Evolutionary conservation across 169 alveolate species (phyloP).

Genomic region (Plasmodium inui): DNA sequence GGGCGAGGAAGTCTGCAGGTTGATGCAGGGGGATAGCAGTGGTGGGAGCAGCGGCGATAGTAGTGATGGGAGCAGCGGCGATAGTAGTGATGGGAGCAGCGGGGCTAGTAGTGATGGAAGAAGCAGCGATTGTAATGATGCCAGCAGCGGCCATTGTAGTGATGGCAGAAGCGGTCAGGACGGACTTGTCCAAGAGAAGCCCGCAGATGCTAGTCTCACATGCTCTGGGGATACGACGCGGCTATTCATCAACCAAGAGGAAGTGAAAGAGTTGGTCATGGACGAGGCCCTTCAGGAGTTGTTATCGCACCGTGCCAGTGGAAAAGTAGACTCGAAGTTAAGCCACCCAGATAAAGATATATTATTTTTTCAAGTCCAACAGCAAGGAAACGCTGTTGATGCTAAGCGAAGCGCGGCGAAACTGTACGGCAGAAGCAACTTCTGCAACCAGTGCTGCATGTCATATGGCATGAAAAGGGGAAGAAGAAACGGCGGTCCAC

Average conservation of each 20-base stretch:
- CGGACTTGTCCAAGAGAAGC: not conserved
- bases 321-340: not conserved
- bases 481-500: not conserved
- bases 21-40: not conserved
- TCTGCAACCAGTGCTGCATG: constrained; percentile 40
- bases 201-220: not conserved
- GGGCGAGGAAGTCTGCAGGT: constrained; percentile 10
- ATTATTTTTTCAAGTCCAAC: constrained; percentile 42
- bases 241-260: not conserved
- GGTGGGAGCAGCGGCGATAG: not conserved
- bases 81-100: not conserved
- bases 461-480: constrained; percentile 21
- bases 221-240: not conserved
- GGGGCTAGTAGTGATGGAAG: not conserved
- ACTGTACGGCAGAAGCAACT: constrained; percentile 47
- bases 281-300: constrained; percentile 10
- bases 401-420: not conserved
- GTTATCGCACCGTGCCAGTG: not conserved
- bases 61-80: not conserved
- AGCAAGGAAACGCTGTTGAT: not conserved
- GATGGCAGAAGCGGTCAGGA: not conserved
- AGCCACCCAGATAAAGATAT: not conserved
- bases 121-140: not conserved
- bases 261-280: constrained; percentile 1
- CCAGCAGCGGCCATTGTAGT: not conserved